These are phyloP conservation scores for Nicotiana paniculata DNA, from an alignment of 257 asterid genomes.

Conservation along the genomic window DNA sequence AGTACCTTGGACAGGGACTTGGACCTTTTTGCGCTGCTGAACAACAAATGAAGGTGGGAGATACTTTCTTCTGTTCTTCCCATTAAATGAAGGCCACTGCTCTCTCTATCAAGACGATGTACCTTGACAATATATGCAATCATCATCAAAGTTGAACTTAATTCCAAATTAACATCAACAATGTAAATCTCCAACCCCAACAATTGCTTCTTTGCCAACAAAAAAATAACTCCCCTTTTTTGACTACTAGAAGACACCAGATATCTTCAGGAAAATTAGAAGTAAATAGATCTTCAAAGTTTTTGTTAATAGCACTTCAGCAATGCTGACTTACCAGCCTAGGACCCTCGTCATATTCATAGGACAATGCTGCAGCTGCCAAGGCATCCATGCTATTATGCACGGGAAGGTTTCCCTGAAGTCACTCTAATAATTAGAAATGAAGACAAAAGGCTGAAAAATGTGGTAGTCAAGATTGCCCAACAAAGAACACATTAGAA, in stretches of 20 bases:
- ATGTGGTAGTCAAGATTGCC: background rate
- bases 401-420: constrained; percentile 69
- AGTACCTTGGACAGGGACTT: constrained; percentile 60
- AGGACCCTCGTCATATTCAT: constrained; percentile 83
- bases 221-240: background rate
- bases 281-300: background rate
- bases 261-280: background rate
- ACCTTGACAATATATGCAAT: constrained; percentile 38
- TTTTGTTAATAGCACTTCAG: background rate
- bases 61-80: constrained; percentile 87
- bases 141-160: background rate
- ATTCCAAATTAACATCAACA: background rate
- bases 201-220: background rate
- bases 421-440: background rate
- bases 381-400: constrained; percentile 98
- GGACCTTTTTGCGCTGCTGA: constrained; percentile 48
- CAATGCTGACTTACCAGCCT: constrained; percentile 55
- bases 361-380: constrained; percentile 94
- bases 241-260: background rate
- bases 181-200: background rate
- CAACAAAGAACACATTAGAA: background rate
- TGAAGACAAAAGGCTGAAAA: background rate
- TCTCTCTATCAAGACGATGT: constrained; percentile 94
- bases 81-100: constrained; percentile 86
- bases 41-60: constrained; percentile 67